Base-by-base conservation (phyloP, 208 protist species). In the Leishmania guyanensis region DNA sequence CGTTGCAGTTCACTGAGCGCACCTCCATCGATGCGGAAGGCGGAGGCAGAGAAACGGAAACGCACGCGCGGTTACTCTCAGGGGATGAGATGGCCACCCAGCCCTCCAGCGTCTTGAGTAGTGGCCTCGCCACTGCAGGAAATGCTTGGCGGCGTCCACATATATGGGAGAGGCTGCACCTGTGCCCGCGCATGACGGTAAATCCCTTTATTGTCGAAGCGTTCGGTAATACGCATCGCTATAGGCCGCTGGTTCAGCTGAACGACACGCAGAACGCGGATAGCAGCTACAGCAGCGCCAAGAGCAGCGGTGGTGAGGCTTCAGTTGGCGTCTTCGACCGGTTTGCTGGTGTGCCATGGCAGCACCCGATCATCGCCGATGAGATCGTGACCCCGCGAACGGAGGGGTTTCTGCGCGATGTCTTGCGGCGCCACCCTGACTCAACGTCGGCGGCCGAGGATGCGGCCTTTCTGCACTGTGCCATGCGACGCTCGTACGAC, bases 331-430 rank as follows among this genome's bases (percentile, higher is more conserved):
- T 79, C 26, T 71, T 33, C 4, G 76, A 79, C 60, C 22, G 39
- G 26, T 69, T 51, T 50, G 62, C 62, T 29, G 39, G 60, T 17
- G 46, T 56, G 12, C 82, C 82, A 33, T 81, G 82, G 82, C 39
- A 33, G 36, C 71, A 81, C 51, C 77, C 82, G 2, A 16, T 17
- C 3, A 77, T 36, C 2, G 76, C 77, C 0, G 71, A 78, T 20
- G 82, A 85, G 50, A 43, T 85, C 10, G 77, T 81, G 26, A 77
- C 77, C 5, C 82, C 76, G 50, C 82, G 78, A 53, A 85, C 82
- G 6, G 77, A 69, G 53, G 51, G 17, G 14, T 29, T 75, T 8
- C 36, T 81, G 17, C 71, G 53, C 17, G 60, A 53, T 43, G 58
- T 62, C 12, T 39, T 85, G 77, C 58, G 71, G n/a, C 36, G 50